Evolutionary conservation across 2,329 filamentous ascomycete species (phyloP).

Genomic region (Periconia sp.): DNA sequence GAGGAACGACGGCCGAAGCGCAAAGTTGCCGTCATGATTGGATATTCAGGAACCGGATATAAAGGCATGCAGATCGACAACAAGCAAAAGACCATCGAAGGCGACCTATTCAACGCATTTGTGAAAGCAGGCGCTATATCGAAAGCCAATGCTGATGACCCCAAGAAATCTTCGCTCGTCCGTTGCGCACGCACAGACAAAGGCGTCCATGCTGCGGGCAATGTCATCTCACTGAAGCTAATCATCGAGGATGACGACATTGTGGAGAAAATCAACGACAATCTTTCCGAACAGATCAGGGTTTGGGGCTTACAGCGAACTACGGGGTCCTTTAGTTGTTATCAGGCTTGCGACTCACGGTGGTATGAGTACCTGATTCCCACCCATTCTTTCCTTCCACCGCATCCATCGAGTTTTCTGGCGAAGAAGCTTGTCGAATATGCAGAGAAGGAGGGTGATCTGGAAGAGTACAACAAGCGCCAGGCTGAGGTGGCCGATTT

Average conservation of each 20-base stretch:
- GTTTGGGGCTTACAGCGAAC: slow-evolving; percentile 94
- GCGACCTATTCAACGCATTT: slow-evolving; percentile 91
- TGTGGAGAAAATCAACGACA: slow-evolving; percentile 87
- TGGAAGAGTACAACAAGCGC: slow-evolving; percentile 70
- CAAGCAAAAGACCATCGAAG: slow-evolving; percentile 90
- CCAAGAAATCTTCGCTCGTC: slow-evolving; percentile 92
- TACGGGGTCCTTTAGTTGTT: slow-evolving; percentile 90
- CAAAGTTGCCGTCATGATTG: slow-evolving; percentile 94
- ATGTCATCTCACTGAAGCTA: slow-evolving; percentile 92
- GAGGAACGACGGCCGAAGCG: slow-evolving; percentile 90
- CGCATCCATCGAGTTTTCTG: slow-evolving; percentile 85
- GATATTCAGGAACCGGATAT: slow-evolving; percentile 95
- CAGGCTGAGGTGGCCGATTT: slow-evolving; percentile 81
- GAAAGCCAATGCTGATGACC: slow-evolving; percentile 95
- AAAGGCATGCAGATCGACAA: slow-evolving; percentile 89
- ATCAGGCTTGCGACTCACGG: slow-evolving; percentile 90
- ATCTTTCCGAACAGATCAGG: slow-evolving; percentile 85
- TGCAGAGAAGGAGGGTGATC: slow-evolving; percentile 73
- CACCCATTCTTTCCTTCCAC: slow-evolving; percentile 88
- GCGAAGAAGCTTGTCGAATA: slow-evolving; percentile 82
- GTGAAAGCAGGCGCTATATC: slow-evolving; percentile 91
- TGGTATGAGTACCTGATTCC: slow-evolving; percentile 98
- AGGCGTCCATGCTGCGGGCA: slow-evolving; percentile 94
- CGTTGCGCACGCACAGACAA: slow-evolving; percentile 97
- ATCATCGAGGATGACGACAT: slow-evolving; percentile 92